Percentiles rank a stretch among this genome's conserved stretches.
Conservation (phyloP, 345 rosid species). For the Pugionium cornutum region DNA sequence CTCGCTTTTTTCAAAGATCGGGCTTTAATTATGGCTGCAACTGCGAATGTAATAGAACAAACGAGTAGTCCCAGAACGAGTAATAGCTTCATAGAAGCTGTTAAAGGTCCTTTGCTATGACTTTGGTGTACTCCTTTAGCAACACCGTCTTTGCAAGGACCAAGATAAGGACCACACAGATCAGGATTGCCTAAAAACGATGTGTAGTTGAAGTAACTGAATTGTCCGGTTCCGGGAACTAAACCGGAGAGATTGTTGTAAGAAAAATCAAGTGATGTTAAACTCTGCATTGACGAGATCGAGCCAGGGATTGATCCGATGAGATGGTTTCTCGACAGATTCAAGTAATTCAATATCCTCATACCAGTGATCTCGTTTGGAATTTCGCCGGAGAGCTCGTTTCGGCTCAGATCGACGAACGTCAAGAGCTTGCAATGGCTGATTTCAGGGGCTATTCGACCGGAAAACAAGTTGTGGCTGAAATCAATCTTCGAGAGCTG, state of each 20-base stretch:
- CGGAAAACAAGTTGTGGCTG: conserved; percentile 71
- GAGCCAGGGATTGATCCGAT: conserved; percentile 71
- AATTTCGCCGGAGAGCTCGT: conserved; percentile 74
- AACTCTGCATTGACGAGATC: conserved; percentile 80
- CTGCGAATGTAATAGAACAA: conserved; percentile 80
- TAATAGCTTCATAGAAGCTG: conserved; percentile 79
- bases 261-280: conserved; percentile 89
- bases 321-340: conserved; percentile 76
- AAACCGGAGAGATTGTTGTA: conserved; percentile 88
- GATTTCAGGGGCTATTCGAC: conserved; percentile 60
- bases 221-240: conserved; percentile 86
- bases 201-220: conserved; percentile 88
- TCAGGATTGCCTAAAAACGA: conserved; percentile 77
- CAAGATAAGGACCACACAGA: conserved; percentile 85
- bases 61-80: conserved; percentile 80
- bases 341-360: conserved; percentile 84
- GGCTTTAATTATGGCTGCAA: conserved; percentile 82
- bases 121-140: conserved; percentile 53
- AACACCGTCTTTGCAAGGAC: conserved; percentile 67
- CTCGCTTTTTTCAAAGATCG: conserved; percentile 78
- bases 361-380: conserved; percentile 75
- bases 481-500: conserved; percentile 84
- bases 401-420: conserved; percentile 77
- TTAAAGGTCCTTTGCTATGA: conserved; percentile 63
- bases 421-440: conserved; percentile 81